Evolutionary conservation across 805 yeast species (phyloP).

Genomic region (Isabelozyma gotoi): DNA sequence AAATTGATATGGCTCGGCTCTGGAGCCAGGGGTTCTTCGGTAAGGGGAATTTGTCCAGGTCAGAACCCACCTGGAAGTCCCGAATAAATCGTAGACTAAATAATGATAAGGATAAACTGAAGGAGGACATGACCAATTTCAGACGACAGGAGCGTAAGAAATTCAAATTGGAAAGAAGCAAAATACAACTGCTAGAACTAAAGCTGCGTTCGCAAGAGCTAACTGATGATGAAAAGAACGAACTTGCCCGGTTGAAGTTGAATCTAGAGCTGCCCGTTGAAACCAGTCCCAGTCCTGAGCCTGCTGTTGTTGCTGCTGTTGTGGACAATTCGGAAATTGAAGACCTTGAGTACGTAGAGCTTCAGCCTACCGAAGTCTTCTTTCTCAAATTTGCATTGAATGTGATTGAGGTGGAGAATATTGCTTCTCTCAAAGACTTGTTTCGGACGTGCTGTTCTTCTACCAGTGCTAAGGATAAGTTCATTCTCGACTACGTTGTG

Average conservation of each 20-base stretch:
- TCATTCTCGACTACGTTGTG: constrained; percentile 61
- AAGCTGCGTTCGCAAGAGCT: constrained; percentile 32
- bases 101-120: constrained; percentile 27
- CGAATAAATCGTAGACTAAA: constrained; percentile 60
- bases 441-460: constrained; percentile 22
- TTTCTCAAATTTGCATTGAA: constrained; percentile 64
- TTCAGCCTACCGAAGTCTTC: constrained; percentile 73
- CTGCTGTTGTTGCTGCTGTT: neutral
- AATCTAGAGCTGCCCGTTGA: constrained; percentile 16
- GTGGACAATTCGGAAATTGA: constrained; percentile 18
- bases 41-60: constrained; percentile 82
- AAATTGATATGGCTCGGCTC: constrained; percentile 49
- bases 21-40: constrained; percentile 94
- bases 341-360: constrained; percentile 52
- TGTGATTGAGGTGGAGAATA: constrained; percentile 37
- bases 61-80: constrained; percentile 89
- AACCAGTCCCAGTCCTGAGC: constrained; percentile 6
- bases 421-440: constrained; percentile 18
- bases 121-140: constrained; percentile 75
- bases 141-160: constrained; percentile 70
- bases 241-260: constrained; percentile 15
- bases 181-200: constrained; percentile 49
- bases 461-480: constrained; percentile 15
- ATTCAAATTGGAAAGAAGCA: constrained; percentile 68
- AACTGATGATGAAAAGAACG: constrained; percentile 17